A percentile compares a stretch with the other conserved stretches of the same genome.
Conservation (phyloP, 441 rosid species). For the Eruca vesicaria region DNA sequence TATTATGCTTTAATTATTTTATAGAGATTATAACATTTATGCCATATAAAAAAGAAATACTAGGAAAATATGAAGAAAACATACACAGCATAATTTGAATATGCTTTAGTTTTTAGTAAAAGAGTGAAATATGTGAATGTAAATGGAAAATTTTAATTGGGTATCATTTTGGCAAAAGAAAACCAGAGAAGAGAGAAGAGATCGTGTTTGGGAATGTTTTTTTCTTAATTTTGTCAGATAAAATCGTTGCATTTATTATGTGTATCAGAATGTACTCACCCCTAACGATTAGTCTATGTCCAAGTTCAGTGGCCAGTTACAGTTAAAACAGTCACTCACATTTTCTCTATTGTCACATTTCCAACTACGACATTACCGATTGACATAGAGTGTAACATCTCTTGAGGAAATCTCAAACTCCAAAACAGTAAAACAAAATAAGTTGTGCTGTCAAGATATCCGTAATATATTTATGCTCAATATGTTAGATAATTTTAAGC, state of each 20-base stretch:
- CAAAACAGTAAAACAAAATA: too few species aligned
- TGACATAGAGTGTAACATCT: neutral
- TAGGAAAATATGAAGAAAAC: neutral
- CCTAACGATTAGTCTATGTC: neutral
- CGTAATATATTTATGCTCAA: too few species aligned
- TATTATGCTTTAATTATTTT: too few species aligned
- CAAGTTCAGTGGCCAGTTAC: neutral
- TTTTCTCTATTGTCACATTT: neutral
- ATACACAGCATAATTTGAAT: neutral
- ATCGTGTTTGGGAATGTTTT: slow-evolving; percentile 5
- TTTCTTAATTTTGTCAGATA: neutral
- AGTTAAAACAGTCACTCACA: neutral
- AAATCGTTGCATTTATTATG: slow-evolving; percentile 8
- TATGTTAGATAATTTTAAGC: too few species aligned
- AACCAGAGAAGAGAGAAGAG: neutral
- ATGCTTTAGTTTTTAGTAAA: neutral
- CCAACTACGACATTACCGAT: neutral
- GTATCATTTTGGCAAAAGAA: neutral
- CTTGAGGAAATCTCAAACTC: too few species aligned
- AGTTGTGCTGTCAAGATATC: too few species aligned
- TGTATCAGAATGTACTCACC: neutral
- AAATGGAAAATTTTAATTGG: neutral
- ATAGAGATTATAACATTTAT: neutral
- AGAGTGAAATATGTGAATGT: neutral
- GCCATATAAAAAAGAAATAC: neutral